Conservation (phyloP, 768 basidiomycete genomes). For the Sarcodon sp. region DNA sequence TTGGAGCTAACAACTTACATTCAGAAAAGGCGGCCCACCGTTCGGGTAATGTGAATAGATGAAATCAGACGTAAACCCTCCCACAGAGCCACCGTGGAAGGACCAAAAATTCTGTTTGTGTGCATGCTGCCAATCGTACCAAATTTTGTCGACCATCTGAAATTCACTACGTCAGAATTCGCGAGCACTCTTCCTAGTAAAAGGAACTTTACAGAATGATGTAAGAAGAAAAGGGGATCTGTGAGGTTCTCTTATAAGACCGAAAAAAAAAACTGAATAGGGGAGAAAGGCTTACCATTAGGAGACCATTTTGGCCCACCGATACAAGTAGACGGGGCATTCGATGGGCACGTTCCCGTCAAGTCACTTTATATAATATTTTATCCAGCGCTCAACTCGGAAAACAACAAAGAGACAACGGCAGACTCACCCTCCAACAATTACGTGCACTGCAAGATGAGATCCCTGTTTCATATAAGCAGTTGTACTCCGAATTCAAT, state of each 20-base stretch:
- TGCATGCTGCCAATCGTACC: conserved; percentile 22
- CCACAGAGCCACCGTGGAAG: conserved; percentile 18
- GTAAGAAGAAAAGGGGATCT: conserved; percentile 23
- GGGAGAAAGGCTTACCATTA: not conserved
- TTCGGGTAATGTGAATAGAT: conserved; percentile 9
- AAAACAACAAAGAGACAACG: not conserved
- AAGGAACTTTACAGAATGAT: conserved; percentile 16
- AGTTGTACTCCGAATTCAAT: not conserved
- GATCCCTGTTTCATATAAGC: conserved; percentile 13
- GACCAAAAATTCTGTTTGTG: conserved; percentile 12
- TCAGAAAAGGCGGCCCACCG: conserved; percentile 13
- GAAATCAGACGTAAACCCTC: not conserved
- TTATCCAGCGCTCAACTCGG: not conserved
- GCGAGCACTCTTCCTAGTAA: not conserved
- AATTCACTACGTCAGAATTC: not conserved
- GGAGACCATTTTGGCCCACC: not conserved
- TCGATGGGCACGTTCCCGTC: conserved; percentile 15
- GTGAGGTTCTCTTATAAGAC: not conserved
- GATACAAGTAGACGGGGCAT: not conserved
- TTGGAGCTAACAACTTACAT: conserved; percentile 4
- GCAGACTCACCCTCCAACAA: conserved; percentile 15
- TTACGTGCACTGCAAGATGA: conserved; percentile 18
- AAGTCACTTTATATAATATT: conserved; percentile 8
- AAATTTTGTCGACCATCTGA: conserved; percentile 24
- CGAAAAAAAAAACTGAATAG: not conserved